These are phyloP conservation scores for Borovskyia barvae DNA, from an alignment of 208 protist species.

Conservation along the genomic window DNA sequence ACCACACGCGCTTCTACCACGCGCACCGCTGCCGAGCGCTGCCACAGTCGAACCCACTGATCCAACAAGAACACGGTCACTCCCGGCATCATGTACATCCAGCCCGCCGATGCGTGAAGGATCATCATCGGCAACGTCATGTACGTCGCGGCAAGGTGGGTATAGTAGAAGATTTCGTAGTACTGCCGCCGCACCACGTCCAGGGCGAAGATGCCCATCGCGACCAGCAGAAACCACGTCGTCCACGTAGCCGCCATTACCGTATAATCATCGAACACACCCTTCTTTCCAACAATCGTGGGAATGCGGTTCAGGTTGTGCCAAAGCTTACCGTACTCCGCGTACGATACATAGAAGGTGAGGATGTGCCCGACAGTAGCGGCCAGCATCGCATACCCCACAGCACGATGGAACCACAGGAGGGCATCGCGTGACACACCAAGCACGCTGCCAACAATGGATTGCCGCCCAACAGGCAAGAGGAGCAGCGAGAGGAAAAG, in stretches of 20 bases:
- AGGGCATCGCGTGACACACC: constrained; percentile 53
- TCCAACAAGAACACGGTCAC: constrained; percentile 55
- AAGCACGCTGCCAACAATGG: constrained; percentile 41
- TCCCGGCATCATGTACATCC: constrained; percentile 61
- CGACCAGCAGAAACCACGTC: constrained; percentile 38
- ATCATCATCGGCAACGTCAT: constrained; percentile 47
- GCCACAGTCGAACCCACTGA: constrained; percentile 43
- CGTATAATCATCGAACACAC: constrained; percentile 35
- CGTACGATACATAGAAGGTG: constrained; percentile 24
- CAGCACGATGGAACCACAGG: constrained; percentile 52
- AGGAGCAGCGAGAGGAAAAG: constrained; percentile 59
- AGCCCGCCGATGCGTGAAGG: constrained; percentile 48
- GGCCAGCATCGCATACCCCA: constrained; percentile 35
- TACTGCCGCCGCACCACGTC: constrained; percentile 39
- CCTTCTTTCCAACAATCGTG: constrained; percentile 8
- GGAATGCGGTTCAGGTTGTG: constrained; percentile 29
- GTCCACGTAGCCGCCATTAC: constrained; percentile 36
- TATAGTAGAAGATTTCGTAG: constrained; percentile 76
- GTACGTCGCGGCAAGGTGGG: constrained; percentile 48
- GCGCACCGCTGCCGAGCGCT: constrained; percentile 21
- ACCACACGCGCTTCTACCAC: constrained; percentile 19
- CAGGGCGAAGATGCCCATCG: constrained; percentile 47
- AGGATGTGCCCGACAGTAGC: constrained; percentile 30
- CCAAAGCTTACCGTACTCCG: constrained; percentile 16
- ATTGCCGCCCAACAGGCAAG: constrained; percentile 48